A percentile compares a stretch with the other conserved stretches of the same genome.
phyloP scores from a whole-genome alignment of 441 rosid genomes.

The Macaranga tanarius region DNA sequence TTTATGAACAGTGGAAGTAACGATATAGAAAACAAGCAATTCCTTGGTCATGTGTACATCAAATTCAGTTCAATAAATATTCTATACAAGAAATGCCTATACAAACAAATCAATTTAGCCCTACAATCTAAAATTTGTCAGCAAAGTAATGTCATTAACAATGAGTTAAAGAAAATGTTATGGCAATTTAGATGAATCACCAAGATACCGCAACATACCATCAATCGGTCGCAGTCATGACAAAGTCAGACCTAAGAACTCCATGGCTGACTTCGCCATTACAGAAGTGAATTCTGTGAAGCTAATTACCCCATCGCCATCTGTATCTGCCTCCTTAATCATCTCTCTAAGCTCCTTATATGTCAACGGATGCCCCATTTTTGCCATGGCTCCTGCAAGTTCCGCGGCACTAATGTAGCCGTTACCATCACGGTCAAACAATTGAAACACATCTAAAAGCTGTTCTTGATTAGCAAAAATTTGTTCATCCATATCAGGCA shows the following conservation, averaged over 20 bases:
- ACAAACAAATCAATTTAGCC: background rate
- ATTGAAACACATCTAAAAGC: slow-evolving; percentile 53
- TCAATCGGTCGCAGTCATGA: slow-evolving; percentile 10
- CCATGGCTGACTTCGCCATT: slow-evolving; percentile 60
- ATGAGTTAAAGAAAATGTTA: background rate
- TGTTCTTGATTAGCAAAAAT: slow-evolving; percentile 63
- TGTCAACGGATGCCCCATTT: slow-evolving; percentile 75
- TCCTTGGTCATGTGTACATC: background rate
- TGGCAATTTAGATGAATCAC: background rate
- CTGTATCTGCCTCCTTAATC: slow-evolving; percentile 84
- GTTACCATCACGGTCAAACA: slow-evolving; percentile 76
- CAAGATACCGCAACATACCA: background rate
- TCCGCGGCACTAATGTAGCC: slow-evolving; percentile 81
- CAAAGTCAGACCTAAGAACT: slow-evolving; percentile 38
- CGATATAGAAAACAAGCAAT: background rate
- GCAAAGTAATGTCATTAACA: background rate
- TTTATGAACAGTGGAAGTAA: background rate
- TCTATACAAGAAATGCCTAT: background rate
- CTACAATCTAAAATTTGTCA: slow-evolving; percentile 3
- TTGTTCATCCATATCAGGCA: slow-evolving; percentile 51
- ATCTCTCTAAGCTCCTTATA: slow-evolving; percentile 72
- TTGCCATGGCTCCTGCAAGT: slow-evolving; percentile 78
- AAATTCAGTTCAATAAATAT: background rate
- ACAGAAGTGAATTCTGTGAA: slow-evolving; percentile 73
- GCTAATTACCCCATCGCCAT: slow-evolving; percentile 82